Evolutionary conservation across 176 grass and related monocot genomes (phyloP).

Genomic region (Carex kokanica): DNA sequence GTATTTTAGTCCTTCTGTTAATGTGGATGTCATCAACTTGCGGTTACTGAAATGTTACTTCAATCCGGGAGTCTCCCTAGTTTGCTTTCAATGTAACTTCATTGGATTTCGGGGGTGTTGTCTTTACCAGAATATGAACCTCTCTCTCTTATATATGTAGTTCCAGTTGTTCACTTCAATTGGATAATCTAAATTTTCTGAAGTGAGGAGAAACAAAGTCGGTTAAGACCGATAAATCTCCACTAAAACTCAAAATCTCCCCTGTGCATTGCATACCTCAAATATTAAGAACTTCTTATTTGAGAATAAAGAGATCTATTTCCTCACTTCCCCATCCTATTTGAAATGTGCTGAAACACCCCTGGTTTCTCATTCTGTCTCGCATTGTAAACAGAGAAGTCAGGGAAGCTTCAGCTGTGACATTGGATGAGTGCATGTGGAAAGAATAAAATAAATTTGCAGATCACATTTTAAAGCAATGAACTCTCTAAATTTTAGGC

Average conservation of each 20-base stretch:
- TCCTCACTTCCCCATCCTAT: not conserved
- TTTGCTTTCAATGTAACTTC: not conserved
- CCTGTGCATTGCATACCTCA: not conserved
- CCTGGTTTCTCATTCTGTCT: not conserved
- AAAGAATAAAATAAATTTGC: not conserved
- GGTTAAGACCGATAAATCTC: too few species aligned
- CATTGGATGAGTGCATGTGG: too few species aligned
- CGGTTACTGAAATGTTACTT: not conserved
- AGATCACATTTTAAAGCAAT: not conserved
- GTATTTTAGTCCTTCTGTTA: not conserved
- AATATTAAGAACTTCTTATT: not conserved
- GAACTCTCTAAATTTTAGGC: not conserved
- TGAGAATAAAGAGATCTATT: not conserved
- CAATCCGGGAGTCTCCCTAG: not conserved
- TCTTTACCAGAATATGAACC: not conserved
- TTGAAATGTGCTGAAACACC: not conserved
- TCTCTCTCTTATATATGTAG: not conserved
- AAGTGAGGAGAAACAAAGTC: too few species aligned
- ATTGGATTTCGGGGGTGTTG: not conserved
- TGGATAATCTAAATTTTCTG: not conserved
- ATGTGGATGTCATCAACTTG: not conserved
- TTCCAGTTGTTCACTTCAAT: not conserved
- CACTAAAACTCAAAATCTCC: too few species aligned
- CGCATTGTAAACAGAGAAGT: not conserved
- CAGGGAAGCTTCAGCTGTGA: not conserved